phyloP scores from a whole-genome alignment of 805 yeast genomes.

The Starmerella roubikii region DNA sequence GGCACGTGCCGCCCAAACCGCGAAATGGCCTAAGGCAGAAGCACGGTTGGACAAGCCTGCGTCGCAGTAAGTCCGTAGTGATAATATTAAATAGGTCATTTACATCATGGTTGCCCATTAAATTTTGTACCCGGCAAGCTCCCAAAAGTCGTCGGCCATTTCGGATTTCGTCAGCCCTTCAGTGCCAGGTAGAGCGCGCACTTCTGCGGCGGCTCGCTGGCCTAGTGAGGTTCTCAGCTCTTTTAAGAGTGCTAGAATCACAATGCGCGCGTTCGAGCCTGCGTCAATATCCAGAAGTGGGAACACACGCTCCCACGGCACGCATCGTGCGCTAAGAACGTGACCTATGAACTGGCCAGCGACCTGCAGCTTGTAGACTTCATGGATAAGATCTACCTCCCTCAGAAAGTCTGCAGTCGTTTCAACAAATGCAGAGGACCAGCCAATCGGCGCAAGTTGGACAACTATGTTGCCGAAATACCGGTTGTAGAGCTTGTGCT shows the following conservation, averaged over 20 bases:
- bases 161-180: constrained; percentile 2
- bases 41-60: too few species aligned
- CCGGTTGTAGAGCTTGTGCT: constrained; percentile 76
- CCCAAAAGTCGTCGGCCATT: constrained; percentile 10
- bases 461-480: constrained; percentile 69
- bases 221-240: constrained; percentile 73
- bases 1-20: too few species aligned
- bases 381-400: neutral
- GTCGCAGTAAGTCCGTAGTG: too few species aligned
- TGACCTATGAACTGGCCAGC: constrained; percentile 81
- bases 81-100: too few species aligned
- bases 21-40: too few species aligned
- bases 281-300: constrained; percentile 40
- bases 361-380: constrained; percentile 38
- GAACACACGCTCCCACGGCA: constrained; percentile 43
- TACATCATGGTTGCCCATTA: too few species aligned
- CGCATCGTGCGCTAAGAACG: constrained; percentile 51
- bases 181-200: constrained; percentile 28
- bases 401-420: neutral
- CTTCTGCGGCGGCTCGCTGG: constrained; percentile 32
- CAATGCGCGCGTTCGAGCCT: constrained; percentile 64
- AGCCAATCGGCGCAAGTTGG: constrained; percentile 28
- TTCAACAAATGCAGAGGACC: neutral
- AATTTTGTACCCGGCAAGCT: too few species aligned
- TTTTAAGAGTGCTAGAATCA: constrained; percentile 66